Percentiles rank a stretch among this genome's conserved stretches.
These are phyloP conservation scores for Coemansia asiatica DNA, from an alignment of 192 early-diverging fungal genomes.

Conservation along the genomic window DNA sequence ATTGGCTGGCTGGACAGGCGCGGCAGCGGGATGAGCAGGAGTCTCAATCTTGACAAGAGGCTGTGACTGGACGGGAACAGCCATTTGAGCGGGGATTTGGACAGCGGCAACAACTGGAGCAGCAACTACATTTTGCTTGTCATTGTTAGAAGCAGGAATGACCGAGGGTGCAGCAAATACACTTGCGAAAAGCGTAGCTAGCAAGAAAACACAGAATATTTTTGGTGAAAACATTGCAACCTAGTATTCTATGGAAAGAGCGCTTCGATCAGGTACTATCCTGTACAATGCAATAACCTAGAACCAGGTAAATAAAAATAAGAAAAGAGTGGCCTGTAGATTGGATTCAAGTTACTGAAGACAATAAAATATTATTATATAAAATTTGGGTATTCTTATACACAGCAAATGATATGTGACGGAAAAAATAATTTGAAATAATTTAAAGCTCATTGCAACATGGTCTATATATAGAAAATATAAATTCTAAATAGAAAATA, in stretches of 20 bases:
- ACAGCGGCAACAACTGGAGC: neutral
- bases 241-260: neutral
- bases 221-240: constrained; percentile 16
- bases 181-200: constrained; percentile 10
- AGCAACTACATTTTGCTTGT: neutral
- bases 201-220: constrained; percentile 7
- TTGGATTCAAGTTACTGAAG: no score
- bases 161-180: constrained; percentile 15
- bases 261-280: neutral
- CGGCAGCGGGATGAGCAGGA: neutral
- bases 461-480: no score
- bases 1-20: neutral
- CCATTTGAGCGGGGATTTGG: neutral
- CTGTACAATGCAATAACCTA: no score
- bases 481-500: no score
- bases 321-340: no score
- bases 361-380: no score
- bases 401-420: no score
- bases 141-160: neutral
- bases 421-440: no score
- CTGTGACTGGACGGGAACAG: constrained; percentile 10
- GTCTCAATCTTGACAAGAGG: neutral
- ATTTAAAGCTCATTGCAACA: no score
- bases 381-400: no score
- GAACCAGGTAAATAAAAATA: no score